Percentiles rank a stretch among this genome's conserved stretches.
Conservation (phyloP, 163 green algal genomes). For the Coccomyxa subellipsoidea region DNA sequence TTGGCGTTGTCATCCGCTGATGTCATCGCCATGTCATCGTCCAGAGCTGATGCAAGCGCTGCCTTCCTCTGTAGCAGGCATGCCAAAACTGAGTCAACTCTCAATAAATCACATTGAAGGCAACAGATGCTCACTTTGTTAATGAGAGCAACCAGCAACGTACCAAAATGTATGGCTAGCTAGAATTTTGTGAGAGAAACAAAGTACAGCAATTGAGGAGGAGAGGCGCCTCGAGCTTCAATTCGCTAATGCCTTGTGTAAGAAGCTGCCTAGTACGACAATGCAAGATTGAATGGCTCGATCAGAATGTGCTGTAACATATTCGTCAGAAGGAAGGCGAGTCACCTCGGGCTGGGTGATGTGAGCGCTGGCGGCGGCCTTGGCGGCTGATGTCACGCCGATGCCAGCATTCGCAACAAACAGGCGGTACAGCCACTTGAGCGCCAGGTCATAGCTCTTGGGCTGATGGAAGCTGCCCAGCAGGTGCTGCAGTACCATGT, state of each 20-base stretch:
- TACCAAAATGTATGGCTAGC: no score
- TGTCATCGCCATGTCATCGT: neutral
- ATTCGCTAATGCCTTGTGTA: no score
- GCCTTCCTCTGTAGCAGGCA: neutral
- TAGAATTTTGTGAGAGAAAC: no score
- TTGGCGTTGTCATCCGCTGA: neutral
- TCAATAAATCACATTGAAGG: no score
- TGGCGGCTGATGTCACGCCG: neutral
- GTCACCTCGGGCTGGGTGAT: neutral
- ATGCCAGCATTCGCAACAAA: constrained; percentile 25
- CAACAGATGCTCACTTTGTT: no score
- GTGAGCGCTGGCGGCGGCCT: neutral
- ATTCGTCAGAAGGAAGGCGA: neutral
- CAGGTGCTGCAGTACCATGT: constrained; percentile 42
- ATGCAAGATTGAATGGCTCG: neutral
- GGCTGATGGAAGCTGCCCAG: constrained; percentile 33
- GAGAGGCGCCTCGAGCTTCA: no score
- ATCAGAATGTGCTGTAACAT: neutral
- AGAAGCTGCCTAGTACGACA: neutral
- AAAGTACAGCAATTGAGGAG: no score
- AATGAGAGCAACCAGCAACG: no score
- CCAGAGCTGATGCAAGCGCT: neutral
- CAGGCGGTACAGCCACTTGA: constrained; percentile 50
- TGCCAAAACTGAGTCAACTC: neutral
- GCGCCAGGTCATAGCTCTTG: constrained; percentile 33